These are phyloP conservation scores for Populus hybrid DNA, from an alignment of 441 rosid species.

Conservation along the genomic window DNA sequence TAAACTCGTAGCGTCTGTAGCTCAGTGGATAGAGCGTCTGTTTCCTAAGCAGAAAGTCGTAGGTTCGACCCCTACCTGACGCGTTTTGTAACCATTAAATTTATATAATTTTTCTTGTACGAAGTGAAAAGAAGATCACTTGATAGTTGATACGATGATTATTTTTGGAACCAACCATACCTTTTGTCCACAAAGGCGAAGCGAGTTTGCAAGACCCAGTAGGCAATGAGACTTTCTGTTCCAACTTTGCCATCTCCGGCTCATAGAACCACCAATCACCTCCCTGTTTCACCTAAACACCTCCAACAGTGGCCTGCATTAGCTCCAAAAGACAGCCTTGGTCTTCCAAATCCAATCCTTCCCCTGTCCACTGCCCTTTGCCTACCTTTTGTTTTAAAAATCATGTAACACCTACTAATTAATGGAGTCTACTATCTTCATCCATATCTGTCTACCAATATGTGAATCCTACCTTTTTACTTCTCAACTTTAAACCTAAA, in stretches of 20 bases:
- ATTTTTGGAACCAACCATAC: constrained; percentile 23
- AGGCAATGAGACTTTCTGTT: constrained; percentile 71
- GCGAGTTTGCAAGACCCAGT: constrained; percentile 79
- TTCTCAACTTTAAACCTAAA: constrained; percentile 7
- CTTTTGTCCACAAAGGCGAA: constrained; percentile 74
- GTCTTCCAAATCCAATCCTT: constrained; percentile 54
- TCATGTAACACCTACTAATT: no score
- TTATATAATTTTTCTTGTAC: neutral
- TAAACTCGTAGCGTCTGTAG: constrained; percentile 83
- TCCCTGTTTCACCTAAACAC: constrained; percentile 57
- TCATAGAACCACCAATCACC: constrained; percentile 82
- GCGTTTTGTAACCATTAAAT: constrained; percentile 11
- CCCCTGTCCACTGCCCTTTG: no score
- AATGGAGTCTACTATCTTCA: neutral
- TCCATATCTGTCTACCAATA: neutral
- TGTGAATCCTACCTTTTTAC: neutral
- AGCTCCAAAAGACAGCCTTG: constrained; percentile 68
- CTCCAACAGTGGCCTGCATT: constrained; percentile 89
- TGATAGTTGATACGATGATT: neutral
- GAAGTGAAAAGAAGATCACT: neutral
- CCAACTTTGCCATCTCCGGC: constrained; percentile 54
- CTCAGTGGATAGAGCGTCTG: constrained; percentile 96
- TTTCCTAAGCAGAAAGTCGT: constrained; percentile 60
- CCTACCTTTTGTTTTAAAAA: neutral
- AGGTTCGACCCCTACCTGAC: constrained; percentile 56